Conservation (phyloP, 495 filamentous ascomycete genomes). For the Lasiosphaeria hispida region DNA sequence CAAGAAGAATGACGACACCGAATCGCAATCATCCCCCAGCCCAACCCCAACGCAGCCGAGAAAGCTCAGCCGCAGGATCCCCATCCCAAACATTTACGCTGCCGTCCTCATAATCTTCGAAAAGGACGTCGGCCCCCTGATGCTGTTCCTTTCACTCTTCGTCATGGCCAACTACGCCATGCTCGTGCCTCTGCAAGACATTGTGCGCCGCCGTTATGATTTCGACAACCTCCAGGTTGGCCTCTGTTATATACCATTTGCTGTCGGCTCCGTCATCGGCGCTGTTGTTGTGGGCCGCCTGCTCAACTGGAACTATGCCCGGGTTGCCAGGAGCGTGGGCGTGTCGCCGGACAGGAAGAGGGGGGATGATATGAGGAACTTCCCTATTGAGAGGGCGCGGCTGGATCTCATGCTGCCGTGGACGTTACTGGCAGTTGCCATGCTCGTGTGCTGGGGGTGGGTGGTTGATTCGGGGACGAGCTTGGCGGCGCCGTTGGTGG, state of each 20-base stretch:
- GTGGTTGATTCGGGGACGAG: conserved; percentile 36
- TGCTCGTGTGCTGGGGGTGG: conserved; percentile 54
- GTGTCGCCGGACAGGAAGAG: conserved; percentile 48
- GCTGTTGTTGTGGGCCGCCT: conserved; percentile 53
- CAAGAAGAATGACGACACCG: conserved; percentile 12
- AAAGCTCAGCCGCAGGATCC: conserved; percentile 18
- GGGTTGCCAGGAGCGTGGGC: conserved; percentile 42
- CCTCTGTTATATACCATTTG: conserved; percentile 50
- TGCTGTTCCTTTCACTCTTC: conserved; percentile 57
- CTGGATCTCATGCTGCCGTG: conserved; percentile 52
- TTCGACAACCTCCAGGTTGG: conserved; percentile 58
- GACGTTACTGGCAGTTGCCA: conserved; percentile 40
- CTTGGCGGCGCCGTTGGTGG: conserved; percentile 40
- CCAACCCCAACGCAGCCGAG: neutral
- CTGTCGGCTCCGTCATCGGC: conserved; percentile 49
- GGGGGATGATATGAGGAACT: conserved; percentile 50
- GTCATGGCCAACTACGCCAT: conserved; percentile 57
- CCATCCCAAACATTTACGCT: conserved; percentile 58
- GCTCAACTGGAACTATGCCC: conserved; percentile 53
- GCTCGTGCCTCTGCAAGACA: conserved; percentile 37
- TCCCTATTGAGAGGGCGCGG: conserved; percentile 63
- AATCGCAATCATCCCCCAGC: conserved; percentile 50
- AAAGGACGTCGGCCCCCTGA: conserved; percentile 57
- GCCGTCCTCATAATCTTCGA: conserved; percentile 58
- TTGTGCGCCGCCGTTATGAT: conserved; percentile 53